phyloP scores from a whole-genome alignment of 2,329 filamentous ascomycete species.

The Aspergillus uvarum region DNA sequence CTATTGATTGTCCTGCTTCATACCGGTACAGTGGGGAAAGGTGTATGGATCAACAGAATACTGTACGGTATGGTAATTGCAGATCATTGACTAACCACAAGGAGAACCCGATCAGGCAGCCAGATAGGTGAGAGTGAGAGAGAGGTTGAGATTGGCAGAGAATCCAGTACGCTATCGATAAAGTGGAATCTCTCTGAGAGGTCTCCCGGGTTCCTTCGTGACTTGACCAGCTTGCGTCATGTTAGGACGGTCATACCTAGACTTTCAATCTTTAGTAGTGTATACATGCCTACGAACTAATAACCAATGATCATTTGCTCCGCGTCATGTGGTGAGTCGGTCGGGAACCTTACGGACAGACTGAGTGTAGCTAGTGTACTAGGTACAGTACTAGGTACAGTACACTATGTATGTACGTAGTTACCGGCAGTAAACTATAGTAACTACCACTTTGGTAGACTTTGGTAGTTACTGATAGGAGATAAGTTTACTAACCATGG shows the following conservation, averaged over 20 bases:
- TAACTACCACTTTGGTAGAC: too few relatives aligned
- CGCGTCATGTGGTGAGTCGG: slow-evolving; percentile 12
- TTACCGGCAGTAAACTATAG: too few relatives aligned
- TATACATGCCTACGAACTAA: neutral
- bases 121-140: neutral
- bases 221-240: slow-evolving; percentile 12
- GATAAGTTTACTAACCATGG: slow-evolving; percentile 7
- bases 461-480: too few relatives aligned
- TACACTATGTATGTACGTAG: too few relatives aligned
- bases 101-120: neutral
- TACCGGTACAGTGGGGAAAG: neutral
- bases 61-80: slow-evolving; percentile 4
- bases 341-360: slow-evolving; percentile 4
- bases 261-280: neutral
- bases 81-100: slow-evolving; percentile 3
- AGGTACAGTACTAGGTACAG: too few relatives aligned
- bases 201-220: neutral
- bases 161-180: too few relatives aligned
- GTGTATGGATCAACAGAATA: too few relatives aligned
- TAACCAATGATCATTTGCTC: slow-evolving; percentile 12
- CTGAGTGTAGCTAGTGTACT: too few relatives aligned
- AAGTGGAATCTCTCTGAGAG: too few relatives aligned
- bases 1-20: neutral
- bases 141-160: neutral
- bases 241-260: slow-evolving; percentile 10